Base-by-base conservation (phyloP, 1,284 basidiomycete species). In the Sanghuangporus sanghuang region DNA sequence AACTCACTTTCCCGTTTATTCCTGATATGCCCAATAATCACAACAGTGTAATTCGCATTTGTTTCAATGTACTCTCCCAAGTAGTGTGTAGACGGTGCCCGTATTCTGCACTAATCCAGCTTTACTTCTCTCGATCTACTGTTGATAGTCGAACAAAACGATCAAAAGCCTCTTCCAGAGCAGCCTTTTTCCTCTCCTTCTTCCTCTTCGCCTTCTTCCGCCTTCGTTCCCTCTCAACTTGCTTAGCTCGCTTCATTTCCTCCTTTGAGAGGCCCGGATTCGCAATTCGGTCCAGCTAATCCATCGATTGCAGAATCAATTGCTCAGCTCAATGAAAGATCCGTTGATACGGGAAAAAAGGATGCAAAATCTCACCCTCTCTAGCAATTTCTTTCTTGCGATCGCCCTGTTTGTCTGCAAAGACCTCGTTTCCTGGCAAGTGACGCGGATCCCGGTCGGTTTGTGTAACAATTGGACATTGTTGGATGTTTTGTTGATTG, bases 401-500 rank as follows among this genome's bases (percentile, higher is more conserved):
- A 87, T 70, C 71, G 81, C 83, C 69, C 90, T 78, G 71, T 93
- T 93, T 67, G 83, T 79, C 39, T 80, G 75, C 52, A 92, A 75
- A 2, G 90, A 92, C 49, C 90, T 86, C 4, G 90, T 91, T 71
- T 90, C 85, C 73, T 93, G 90, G 71, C 90, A 93, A 0, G 81
- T 75, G 12, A 93, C 88, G 52, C 90, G 85, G 57, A 92, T 78
- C 7, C 90, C 88, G 42, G 87, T 89, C 11, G 91, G 90, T 69
- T 83, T 89, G 72, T 93, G 90, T 55, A 90, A 73, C 32, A 93
- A 76, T 71, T 92, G 90, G 36, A 93, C 90, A 70, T 90, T 89
- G 71, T 91, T 92, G 75, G 88, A 81, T 64, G 90, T 92, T 78
- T 93, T 93, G 78, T 93, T 93, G 71, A 93, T 85, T 32, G 90